A percentile compares a stretch with the other conserved stretches of the same genome.
phyloP scores from a whole-genome alignment of 108 stramenopile genomes.

The Cyclotella distinguenda region DNA sequence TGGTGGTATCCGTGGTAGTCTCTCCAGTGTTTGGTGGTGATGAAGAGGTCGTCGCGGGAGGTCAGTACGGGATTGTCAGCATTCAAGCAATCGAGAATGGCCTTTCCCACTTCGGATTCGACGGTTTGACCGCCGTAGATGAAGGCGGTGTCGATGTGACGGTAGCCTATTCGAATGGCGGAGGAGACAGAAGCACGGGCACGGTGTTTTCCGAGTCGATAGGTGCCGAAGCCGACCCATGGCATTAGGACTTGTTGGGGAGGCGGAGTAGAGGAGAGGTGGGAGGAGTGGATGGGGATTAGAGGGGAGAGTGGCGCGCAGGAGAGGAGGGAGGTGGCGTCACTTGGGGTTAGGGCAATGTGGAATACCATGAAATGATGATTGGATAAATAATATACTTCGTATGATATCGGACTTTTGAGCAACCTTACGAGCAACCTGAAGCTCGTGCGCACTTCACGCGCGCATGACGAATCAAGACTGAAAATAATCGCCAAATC shows the following conservation, averaged over 20 bases:
- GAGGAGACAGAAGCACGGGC: conserved; percentile 45
- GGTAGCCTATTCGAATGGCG: conserved; percentile 61
- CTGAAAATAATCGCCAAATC: no score
- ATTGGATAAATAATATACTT: neutral
- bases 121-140: conserved; percentile 79
- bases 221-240: conserved; percentile 76
- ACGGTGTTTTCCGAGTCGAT: conserved; percentile 56
- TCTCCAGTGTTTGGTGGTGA: conserved; percentile 84
- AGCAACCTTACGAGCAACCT: no score
- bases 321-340: conserved; percentile 4
- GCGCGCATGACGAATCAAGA: no score
- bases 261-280: neutral
- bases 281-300: neutral
- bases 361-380: neutral
- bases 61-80: conserved; percentile 36
- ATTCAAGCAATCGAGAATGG: conserved; percentile 55
- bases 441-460: no score
- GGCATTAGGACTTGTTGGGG: conserved; percentile 43
- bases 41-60: conserved; percentile 49
- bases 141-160: conserved; percentile 78
- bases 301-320: conserved; percentile 3
- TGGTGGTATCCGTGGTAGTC: conserved; percentile 76
- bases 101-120: conserved; percentile 65
- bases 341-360: neutral
- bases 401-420: neutral